Conservation (phyloP, 2,329 filamentous ascomycete species). For the Pseudogymnoascus sp. region DNA sequence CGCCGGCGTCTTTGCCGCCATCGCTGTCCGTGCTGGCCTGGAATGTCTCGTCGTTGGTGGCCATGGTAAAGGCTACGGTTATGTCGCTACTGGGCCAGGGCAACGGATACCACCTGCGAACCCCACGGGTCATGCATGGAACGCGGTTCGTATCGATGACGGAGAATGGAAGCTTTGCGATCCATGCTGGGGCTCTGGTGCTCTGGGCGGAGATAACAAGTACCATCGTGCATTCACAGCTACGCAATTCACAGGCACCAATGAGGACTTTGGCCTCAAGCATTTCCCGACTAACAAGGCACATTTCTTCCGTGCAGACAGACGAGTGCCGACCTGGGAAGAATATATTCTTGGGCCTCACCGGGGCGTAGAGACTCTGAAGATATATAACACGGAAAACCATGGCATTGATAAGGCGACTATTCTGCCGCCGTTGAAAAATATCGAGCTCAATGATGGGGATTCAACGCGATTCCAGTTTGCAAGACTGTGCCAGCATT, state of each 20-base stretch:
- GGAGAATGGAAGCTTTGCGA: conserved; percentile 90
- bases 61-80: conserved; percentile 81
- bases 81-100: conserved; percentile 54
- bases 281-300: conserved; percentile 68
- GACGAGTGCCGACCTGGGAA: conserved; percentile 64
- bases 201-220: conserved; percentile 45
- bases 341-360: conserved; percentile 66
- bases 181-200: conserved; percentile 85
- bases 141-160: conserved; percentile 78
- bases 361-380: conserved; percentile 39
- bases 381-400: conserved; percentile 39
- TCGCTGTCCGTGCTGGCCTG: conserved; percentile 73
- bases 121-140: conserved; percentile 76
- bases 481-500: conserved; percentile 72
- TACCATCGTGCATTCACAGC: conserved; percentile 67
- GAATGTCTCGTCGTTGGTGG: conserved; percentile 68
- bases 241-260: conserved; percentile 50
- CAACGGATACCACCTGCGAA: conserved; percentile 58
- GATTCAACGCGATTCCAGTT: conserved; percentile 70
- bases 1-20: conserved; percentile 69
- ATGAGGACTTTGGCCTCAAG: conserved; percentile 71
- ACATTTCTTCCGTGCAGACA: conserved; percentile 70
- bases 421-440: conserved; percentile 52
- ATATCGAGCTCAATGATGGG: conserved; percentile 49
- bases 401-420: conserved; percentile 50